Evolutionary conservation across 805 yeast species (phyloP).

Genomic region (Monosporozyma yasuniensis): DNA sequence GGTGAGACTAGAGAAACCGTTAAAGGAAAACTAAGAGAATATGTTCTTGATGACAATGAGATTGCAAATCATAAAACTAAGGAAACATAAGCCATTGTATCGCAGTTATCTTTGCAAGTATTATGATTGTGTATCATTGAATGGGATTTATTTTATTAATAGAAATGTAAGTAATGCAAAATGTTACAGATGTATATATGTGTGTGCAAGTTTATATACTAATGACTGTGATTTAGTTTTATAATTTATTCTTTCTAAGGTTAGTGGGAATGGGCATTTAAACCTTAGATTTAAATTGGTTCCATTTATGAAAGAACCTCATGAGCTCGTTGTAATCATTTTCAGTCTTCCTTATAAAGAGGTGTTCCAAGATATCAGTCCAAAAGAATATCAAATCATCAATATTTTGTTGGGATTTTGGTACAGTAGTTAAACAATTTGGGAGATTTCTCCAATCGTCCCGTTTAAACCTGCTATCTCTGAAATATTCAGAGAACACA

Average conservation of each 20-base stretch:
- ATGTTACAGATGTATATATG: background rate
- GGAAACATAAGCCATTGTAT: background rate
- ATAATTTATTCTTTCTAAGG: background rate
- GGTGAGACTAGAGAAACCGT: slow-evolving; percentile 49
- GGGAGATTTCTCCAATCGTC: slow-evolving; percentile 25
- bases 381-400: slow-evolving; percentile 43
- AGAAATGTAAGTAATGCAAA: background rate
- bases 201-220: background rate
- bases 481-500: slow-evolving; percentile 46
- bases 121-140: no score
- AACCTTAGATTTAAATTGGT: background rate
- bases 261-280: background rate
- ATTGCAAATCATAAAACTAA: background rate
- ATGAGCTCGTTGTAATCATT: slow-evolving; percentile 29
- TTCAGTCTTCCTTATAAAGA: slow-evolving; percentile 34
- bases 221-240: background rate
- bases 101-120: no score
- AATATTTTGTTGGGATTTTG: slow-evolving; percentile 27
- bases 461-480: slow-evolving; percentile 14
- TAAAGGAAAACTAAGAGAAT: slow-evolving; percentile 48
- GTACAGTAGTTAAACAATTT: slow-evolving; percentile 16
- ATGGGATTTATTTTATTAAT: background rate
- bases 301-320: slow-evolving; percentile 31
- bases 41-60: slow-evolving; percentile 43
- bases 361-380: slow-evolving; percentile 35